Base-by-base conservation (phyloP, 2,329 filamentous ascomycete genomes). In the Knufia petricola region DNA sequence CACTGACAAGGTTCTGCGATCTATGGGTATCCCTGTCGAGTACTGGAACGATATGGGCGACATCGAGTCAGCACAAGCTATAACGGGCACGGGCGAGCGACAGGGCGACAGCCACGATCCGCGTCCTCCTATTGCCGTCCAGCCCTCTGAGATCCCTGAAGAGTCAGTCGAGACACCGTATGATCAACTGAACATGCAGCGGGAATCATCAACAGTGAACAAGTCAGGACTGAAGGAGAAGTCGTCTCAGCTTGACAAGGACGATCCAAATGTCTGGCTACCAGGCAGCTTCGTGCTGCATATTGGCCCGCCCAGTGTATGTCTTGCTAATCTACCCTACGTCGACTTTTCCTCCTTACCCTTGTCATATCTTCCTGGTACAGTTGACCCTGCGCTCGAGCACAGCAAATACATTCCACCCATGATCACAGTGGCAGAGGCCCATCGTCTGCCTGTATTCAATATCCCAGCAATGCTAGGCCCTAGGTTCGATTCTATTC, bases 401-500 rank as follows among this genome's bases (percentile, higher is more conserved):
- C 13, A 28, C 10, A 21, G 32, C 10, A 21, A 48, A 34, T 48
- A 41, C 24, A 46, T 53, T 23, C 56, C 53, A n/a, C 55, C 53
- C n/a, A 56, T 53, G 51, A 30, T 54, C 39, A 42, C 26, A n/a
- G 36, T 54, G 12, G 40, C n/a, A 32, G 43, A 49, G 30, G 46
- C 21, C 12, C 45, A 52, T 40, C 53, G 52, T 17, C 46, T 54
- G 19, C 56, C 56, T 23, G 31, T 55, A 39, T 58, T 57, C 48
- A 50, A 55, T 19, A 20, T 58, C 13, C 39, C 13, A n/a, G 42
- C 19, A 2, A 40, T 58, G 15, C 49, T 58, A 31, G 32, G 36
- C 10, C 12, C 30, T 12, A 26, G 23, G 3, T 46, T 47, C 32
- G 15, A 42, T 9, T 10, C 21, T 36, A 36, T 41, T 13, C 48